Evolutionary conservation across 192 early-diverging fungal species (phyloP).

Genomic region (Dissophora ornata): DNA sequence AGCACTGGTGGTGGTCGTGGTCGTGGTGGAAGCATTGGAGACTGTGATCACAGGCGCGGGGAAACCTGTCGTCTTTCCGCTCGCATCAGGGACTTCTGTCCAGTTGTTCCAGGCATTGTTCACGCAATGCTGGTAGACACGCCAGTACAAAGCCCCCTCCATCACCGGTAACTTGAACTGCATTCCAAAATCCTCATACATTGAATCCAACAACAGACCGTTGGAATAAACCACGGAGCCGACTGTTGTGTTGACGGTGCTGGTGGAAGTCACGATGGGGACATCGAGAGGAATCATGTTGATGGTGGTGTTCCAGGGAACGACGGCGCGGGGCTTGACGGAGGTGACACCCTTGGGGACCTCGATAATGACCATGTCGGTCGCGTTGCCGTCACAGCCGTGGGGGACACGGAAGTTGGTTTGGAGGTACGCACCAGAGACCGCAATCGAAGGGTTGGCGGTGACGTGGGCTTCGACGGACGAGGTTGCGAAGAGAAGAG

Average conservation of each 20-base stretch:
- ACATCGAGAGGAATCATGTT: slow-evolving; percentile 41
- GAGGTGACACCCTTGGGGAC: slow-evolving; percentile 50
- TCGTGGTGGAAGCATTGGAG: slow-evolving; percentile 2
- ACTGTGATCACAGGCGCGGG: slow-evolving; percentile 41
- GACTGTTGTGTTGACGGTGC: slow-evolving; percentile 46
- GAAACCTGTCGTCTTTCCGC: slow-evolving; percentile 30
- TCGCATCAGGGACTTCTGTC: slow-evolving; percentile 41
- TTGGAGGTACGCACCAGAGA: slow-evolving; percentile 42
- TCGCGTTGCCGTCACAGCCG: slow-evolving; percentile 48
- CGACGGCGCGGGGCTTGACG: slow-evolving; percentile 36
- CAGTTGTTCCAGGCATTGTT: slow-evolving; percentile 53
- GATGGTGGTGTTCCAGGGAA: slow-evolving; percentile 45
- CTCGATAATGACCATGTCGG: slow-evolving; percentile 42
- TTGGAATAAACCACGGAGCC: slow-evolving; percentile 43
- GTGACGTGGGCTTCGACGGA: slow-evolving; percentile 47
- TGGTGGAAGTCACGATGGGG: slow-evolving; percentile 39
- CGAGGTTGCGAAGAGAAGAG: slow-evolving; percentile 31
- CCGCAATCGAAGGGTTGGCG: slow-evolving; percentile 42
- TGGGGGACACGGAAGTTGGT: slow-evolving; percentile 54
- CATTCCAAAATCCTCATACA: slow-evolving; percentile 53
- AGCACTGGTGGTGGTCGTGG: neutral
- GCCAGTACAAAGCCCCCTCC: slow-evolving; percentile 43
- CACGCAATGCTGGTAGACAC: slow-evolving; percentile 42
- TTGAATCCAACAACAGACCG: slow-evolving; percentile 21
- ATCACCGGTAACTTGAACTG: slow-evolving; percentile 47